Evolutionary conservation across 2,329 filamentous ascomycete species (phyloP).

Genomic region (Arthrobotrys entomopaga): DNA sequence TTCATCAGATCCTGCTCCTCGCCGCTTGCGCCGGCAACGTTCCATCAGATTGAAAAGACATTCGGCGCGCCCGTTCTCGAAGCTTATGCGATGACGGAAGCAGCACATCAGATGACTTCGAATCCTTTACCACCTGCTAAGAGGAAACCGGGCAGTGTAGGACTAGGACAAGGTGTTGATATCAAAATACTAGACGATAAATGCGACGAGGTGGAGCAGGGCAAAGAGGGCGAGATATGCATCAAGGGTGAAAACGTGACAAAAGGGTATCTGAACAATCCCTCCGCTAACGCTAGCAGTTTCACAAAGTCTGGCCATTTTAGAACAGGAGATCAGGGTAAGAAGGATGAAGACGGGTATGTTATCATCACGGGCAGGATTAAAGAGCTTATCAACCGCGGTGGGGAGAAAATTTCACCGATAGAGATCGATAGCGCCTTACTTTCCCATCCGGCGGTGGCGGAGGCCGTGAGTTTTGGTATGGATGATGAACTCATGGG

Average conservation of each 20-base stretch:
- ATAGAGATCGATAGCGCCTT: slow-evolving; percentile 88
- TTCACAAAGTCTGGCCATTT: slow-evolving; percentile 84
- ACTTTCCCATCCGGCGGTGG: slow-evolving; percentile 75
- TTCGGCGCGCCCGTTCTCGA: slow-evolving; percentile 85
- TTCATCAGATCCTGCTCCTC: slow-evolving; percentile 91
- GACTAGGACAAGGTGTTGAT: slow-evolving; percentile 83
- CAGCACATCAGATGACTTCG: slow-evolving; percentile 84
- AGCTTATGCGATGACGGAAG: slow-evolving; percentile 93
- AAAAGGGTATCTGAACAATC: slow-evolving; percentile 85
- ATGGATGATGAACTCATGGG: slow-evolving; percentile 84
- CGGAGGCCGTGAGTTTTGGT: slow-evolving; percentile 84
- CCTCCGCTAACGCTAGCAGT: slow-evolving; percentile 76
- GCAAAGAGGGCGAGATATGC: slow-evolving; percentile 81
- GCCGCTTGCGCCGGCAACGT: slow-evolving; percentile 81
- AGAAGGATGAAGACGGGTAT: slow-evolving; percentile 81
- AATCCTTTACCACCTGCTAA: slow-evolving; percentile 76
- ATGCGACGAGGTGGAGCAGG: slow-evolving; percentile 72
- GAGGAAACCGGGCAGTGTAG: slow-evolving; percentile 83
- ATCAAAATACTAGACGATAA: slow-evolving; percentile 78
- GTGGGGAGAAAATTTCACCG: slow-evolving; percentile 87
- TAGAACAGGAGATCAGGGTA: slow-evolving; percentile 87
- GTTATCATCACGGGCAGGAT: slow-evolving; percentile 88
- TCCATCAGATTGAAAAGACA: slow-evolving; percentile 79
- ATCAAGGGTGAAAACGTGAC: slow-evolving; percentile 85
- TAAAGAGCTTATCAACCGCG: slow-evolving; percentile 92